Evolutionary conservation across 2,329 filamentous ascomycete species (phyloP).

Genomic region (Alternaria arbusti): DNA sequence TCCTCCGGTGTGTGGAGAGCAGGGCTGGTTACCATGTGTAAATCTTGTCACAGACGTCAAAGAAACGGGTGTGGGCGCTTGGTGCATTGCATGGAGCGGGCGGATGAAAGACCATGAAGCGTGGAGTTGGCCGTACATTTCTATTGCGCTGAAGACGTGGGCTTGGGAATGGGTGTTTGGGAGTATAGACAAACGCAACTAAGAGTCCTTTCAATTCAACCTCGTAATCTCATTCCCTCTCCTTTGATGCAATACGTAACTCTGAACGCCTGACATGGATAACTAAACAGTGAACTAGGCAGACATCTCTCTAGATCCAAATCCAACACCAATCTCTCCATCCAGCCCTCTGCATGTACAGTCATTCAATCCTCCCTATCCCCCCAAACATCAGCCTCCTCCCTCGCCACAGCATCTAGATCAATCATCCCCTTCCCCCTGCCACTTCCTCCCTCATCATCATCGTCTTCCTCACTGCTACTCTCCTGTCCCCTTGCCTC

Average conservation of each 20-base stretch:
- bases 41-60: neutral
- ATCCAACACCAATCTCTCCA: neutral
- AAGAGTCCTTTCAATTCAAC: neutral
- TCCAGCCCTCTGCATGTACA: neutral
- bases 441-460: slow-evolving; percentile 16
- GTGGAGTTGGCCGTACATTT: neutral
- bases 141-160: neutral
- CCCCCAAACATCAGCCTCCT: slow-evolving; percentile 47
- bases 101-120: neutral
- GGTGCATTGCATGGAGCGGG: neutral
- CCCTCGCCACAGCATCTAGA: slow-evolving; percentile 43
- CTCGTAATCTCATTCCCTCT: neutral
- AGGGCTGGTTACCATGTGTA: neutral
- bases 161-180: slow-evolving; percentile 5
- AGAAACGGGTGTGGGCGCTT: slow-evolving; percentile 1
- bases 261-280: neutral
- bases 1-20: neutral
- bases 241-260: too few species aligned
- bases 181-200: slow-evolving; percentile 4
- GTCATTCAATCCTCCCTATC: slow-evolving; percentile 29
- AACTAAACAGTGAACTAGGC: neutral
- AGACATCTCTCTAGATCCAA: rapidly evolving
- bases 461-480: slow-evolving; percentile 25
- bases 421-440: slow-evolving; percentile 33
- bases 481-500: slow-evolving; percentile 24